These are phyloP conservation scores for Immersiella caudata DNA, from an alignment of 495 filamentous ascomycete species.

Conservation along the genomic window DNA sequence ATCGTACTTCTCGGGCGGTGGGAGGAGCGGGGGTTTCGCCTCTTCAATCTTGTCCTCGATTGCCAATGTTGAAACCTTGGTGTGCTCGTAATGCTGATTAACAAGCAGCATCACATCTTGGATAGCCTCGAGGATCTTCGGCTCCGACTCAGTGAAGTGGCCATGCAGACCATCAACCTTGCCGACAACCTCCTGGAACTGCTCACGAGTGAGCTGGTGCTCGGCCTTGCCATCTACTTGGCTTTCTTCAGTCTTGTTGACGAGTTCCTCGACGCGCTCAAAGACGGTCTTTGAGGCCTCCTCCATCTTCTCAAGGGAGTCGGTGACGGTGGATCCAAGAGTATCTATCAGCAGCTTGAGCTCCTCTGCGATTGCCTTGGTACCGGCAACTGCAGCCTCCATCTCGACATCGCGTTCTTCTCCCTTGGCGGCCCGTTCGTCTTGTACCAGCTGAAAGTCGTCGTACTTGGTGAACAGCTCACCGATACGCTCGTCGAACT, in stretches of 20 bases:
- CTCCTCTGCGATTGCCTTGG: constrained; percentile 80
- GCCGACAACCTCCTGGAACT: constrained; percentile 69
- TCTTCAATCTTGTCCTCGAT: constrained; percentile 60
- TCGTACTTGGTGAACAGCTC: constrained; percentile 82
- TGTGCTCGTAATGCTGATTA: constrained; percentile 77
- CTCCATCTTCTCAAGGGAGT: constrained; percentile 79
- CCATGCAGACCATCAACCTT: constrained; percentile 75
- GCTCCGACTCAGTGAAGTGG: constrained; percentile 77
- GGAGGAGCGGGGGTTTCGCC: constrained; percentile 48
- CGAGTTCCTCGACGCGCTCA: constrained; percentile 73
- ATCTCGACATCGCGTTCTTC: constrained; percentile 67
- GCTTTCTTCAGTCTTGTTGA: constrained; percentile 74
- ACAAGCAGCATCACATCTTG: constrained; percentile 82
- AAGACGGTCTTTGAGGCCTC: constrained; percentile 84
- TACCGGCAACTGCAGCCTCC: constrained; percentile 68
- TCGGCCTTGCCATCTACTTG: constrained; percentile 71
- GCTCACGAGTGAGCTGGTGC: constrained; percentile 74
- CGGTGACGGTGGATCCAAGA: constrained; percentile 79
- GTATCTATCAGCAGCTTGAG: constrained; percentile 81
- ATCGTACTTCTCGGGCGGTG: constrained; percentile 51
- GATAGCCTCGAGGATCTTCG: constrained; percentile 78
- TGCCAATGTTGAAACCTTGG: constrained; percentile 49
- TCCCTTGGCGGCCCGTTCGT: constrained; percentile 67
- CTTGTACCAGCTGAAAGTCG: constrained; percentile 69
- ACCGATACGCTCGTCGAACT: constrained; percentile 78